These are phyloP conservation scores for Cordyceps tenuipes DNA, from an alignment of 2,329 filamentous ascomycete species.

Conservation along the genomic window DNA sequence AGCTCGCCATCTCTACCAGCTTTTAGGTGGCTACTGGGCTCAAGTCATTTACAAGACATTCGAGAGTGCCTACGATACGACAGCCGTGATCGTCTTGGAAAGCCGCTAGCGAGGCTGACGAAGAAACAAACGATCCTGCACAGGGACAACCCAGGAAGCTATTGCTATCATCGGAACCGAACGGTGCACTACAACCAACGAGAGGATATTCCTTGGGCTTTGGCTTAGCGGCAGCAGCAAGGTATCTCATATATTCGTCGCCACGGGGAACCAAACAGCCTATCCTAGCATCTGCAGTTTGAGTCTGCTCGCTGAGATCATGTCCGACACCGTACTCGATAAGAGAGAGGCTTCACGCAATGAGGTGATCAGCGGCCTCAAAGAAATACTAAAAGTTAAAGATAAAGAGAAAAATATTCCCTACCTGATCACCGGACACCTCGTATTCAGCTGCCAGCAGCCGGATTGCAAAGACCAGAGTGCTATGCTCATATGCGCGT, in stretches of 20 bases:
- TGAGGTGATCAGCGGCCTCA: too few species aligned
- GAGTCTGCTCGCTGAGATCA: background rate
- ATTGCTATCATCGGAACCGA: background rate
- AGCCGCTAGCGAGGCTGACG: background rate
- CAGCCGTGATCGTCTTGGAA: background rate
- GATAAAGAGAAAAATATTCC: too few species aligned
- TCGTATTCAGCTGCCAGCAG: conserved; percentile 38
- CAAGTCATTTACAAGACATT: too few species aligned
- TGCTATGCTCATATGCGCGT: conserved; percentile 33
- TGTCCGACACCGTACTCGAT: conserved; percentile 22
- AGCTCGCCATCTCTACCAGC: too few species aligned
- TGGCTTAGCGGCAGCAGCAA: background rate
- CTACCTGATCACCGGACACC: conserved; percentile 39
- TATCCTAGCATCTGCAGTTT: too few species aligned
- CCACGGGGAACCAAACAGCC: background rate
- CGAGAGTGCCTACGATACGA: background rate
- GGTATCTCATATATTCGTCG: background rate
- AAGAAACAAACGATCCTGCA: background rate
- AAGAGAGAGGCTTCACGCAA: too few species aligned
- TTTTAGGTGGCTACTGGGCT: too few species aligned
- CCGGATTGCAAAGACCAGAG: conserved; percentile 23
- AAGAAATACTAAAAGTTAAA: conserved; percentile 24
- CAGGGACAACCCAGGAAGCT: too few species aligned
- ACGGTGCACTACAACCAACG: background rate
- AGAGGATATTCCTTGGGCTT: background rate